phyloP scores from a whole-genome alignment of 164 flowering plant genomes.

The Paratinospora sagittata region DNA sequence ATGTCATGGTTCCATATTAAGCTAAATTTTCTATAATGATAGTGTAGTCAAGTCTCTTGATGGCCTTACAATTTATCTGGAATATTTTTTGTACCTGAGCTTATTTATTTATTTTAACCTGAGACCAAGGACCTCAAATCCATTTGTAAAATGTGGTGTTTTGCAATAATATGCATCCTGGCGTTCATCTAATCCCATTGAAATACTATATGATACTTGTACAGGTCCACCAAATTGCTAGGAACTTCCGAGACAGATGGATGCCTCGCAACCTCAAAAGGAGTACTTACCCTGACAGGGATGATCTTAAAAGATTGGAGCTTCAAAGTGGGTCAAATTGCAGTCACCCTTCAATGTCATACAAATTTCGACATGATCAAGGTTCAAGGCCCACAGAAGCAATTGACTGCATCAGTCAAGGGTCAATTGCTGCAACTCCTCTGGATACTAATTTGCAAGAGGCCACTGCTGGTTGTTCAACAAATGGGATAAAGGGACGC shows the following conservation, averaged over 20 bases:
- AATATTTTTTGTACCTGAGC: neutral
- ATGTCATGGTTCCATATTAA: neutral
- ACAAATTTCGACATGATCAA: constrained; percentile 34
- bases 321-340: constrained; percentile 24
- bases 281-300: constrained; percentile 35
- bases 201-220: neutral
- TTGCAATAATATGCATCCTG: neutral
- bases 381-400: constrained; percentile 36
- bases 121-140: neutral
- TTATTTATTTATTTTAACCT: neutral
- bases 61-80: neutral
- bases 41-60: neutral
- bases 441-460: constrained; percentile 20
- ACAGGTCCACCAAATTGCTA: constrained; percentile 89
- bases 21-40: neutral
- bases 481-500: constrained; percentile 33
- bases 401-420: constrained; percentile 21
- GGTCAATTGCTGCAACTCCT: constrained; percentile 13
- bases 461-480: constrained; percentile 9
- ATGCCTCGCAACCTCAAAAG: constrained; percentile 48
- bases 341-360: constrained; percentile 25
- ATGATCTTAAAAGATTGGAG: constrained; percentile 39
- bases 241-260: constrained; percentile 72
- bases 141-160: neutral
- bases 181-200: neutral